Percentiles rank a stretch among this genome's conserved stretches.
phyloP scores from a whole-genome alignment of 192 early-diverging fungal genomes.

The Funneliformis mosseae region DNA sequence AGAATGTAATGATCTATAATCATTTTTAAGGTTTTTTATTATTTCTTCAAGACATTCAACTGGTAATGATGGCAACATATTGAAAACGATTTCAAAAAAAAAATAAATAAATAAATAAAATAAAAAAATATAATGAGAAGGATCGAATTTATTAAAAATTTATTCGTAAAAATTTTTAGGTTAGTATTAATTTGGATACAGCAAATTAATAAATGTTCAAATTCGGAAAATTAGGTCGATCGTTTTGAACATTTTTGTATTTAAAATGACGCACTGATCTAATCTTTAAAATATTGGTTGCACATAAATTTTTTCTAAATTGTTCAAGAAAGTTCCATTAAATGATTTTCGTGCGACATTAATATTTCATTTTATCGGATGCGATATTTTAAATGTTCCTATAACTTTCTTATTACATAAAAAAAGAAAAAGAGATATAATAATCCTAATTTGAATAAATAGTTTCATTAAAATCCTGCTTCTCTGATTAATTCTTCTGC shows the following conservation, averaged over 20 bases:
- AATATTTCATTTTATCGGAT: too few species aligned
- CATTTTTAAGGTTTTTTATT: neutral
- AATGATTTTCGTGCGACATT: too few species aligned
- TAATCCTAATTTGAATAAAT: neutral
- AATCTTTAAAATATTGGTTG: too few species aligned
- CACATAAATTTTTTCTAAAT: neutral
- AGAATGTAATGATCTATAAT: neutral
- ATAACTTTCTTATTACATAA: too few species aligned
- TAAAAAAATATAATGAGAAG: neutral
- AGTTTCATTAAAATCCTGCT: neutral
- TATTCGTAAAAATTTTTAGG: too few species aligned
- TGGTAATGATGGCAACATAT: neutral
- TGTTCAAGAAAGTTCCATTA: neutral
- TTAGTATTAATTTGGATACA: neutral
- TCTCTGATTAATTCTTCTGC: constrained; percentile 34
- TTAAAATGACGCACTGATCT: too few species aligned
- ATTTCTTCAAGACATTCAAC: neutral
- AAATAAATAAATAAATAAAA: neutral
- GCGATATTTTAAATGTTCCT: too few species aligned
- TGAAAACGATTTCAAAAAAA: neutral
- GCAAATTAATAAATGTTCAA: too few species aligned
- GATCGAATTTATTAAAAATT: too few species aligned
- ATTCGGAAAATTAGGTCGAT: too few species aligned
- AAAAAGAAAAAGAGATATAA: neutral
- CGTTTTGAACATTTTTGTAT: too few species aligned